phyloP scores from a whole-genome alignment of 371 early-diverging fungal species.

The Encephalitozoon romaleae region DNA sequence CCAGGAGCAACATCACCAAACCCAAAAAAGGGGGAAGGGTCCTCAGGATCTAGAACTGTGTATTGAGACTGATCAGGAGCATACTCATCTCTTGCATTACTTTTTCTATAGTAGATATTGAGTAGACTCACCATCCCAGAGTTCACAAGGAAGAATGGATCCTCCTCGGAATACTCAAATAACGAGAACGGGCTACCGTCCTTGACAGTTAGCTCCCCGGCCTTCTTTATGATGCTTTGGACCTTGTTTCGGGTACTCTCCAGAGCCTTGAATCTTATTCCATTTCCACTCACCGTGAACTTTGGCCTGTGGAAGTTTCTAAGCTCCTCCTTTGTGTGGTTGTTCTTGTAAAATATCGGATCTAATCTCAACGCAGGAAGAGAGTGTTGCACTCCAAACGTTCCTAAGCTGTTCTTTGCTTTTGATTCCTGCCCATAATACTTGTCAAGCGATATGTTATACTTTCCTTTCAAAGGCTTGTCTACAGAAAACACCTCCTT shows the following conservation, averaged over 20 bases:
- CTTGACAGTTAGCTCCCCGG: slow-evolving; percentile 74
- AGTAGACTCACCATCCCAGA: slow-evolving; percentile 90
- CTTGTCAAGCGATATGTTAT: slow-evolving; percentile 86
- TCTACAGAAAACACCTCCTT: slow-evolving; percentile 41
- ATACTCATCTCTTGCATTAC: slow-evolving; percentile 50
- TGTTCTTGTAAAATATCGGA: slow-evolving; percentile 75
- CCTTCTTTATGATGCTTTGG: slow-evolving; percentile 71
- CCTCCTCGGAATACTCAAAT: slow-evolving; percentile 90
- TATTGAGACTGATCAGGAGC: slow-evolving; percentile 18
- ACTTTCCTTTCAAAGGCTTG: slow-evolving; percentile 65
- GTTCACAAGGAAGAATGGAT: slow-evolving; percentile 85
- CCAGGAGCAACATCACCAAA: slow-evolving; percentile 76
- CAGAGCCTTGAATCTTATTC: not conserved
- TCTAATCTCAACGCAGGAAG: slow-evolving; percentile 79
- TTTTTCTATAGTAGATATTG: slow-evolving; percentile 88
- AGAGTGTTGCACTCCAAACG: slow-evolving; percentile 75
- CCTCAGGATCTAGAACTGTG: slow-evolving; percentile 76
- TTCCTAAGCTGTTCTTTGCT: slow-evolving; percentile 70
- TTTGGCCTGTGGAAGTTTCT: slow-evolving; percentile 83
- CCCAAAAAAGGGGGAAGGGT: slow-evolving; percentile 85
- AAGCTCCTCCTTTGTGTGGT: slow-evolving; percentile 73
- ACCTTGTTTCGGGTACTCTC: slow-evolving; percentile 24
- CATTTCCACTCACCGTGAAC: slow-evolving; percentile 47
- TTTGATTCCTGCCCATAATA: slow-evolving; percentile 70
- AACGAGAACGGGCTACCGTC: slow-evolving; percentile 75